These are phyloP conservation scores for Clavispora vitiphila DNA, from an alignment of 805 yeast species.

Conservation along the genomic window DNA sequence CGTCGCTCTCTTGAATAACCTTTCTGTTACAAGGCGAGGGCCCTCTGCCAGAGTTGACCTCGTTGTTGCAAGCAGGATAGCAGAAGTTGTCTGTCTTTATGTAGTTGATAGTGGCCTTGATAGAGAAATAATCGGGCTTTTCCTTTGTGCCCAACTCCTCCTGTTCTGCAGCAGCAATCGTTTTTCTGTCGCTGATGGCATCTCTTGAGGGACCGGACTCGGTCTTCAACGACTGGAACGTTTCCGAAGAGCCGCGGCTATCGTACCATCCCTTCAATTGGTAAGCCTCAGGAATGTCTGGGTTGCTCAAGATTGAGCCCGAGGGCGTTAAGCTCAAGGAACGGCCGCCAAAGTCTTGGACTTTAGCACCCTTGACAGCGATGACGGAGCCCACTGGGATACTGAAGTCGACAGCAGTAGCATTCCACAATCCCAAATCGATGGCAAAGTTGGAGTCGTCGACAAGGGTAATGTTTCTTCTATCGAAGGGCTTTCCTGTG, in stretches of 20 bases:
- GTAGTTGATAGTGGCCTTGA: constrained; percentile 70
- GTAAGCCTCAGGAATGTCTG: constrained; percentile 86
- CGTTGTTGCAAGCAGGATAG: constrained; percentile 83
- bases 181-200: constrained; percentile 52
- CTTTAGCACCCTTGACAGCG: constrained; percentile 87
- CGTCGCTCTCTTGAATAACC: constrained; percentile 64
- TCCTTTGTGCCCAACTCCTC: constrained; percentile 71
- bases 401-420: constrained; percentile 72
- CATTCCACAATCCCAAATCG: constrained; percentile 85
- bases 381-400: constrained; percentile 76
- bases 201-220: constrained; percentile 37
- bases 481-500: constrained; percentile 86
- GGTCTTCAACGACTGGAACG: constrained; percentile 56
- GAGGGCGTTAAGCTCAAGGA: constrained; percentile 74
- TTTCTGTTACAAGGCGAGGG: constrained; percentile 65
- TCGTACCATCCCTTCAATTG: constrained; percentile 94
- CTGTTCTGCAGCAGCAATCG: constrained; percentile 59
- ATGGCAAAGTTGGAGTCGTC: constrained; percentile 79
- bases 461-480: constrained; percentile 83
- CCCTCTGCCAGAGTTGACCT: constrained; percentile 31
- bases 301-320: constrained; percentile 72
- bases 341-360: constrained; percentile 85
- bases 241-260: constrained; percentile 60
- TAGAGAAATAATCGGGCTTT: constrained; percentile 69
- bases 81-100: constrained; percentile 72